These are phyloP conservation scores for Candida xiaguanensis DNA, from an alignment of 805 yeast species.

Conservation along the genomic window DNA sequence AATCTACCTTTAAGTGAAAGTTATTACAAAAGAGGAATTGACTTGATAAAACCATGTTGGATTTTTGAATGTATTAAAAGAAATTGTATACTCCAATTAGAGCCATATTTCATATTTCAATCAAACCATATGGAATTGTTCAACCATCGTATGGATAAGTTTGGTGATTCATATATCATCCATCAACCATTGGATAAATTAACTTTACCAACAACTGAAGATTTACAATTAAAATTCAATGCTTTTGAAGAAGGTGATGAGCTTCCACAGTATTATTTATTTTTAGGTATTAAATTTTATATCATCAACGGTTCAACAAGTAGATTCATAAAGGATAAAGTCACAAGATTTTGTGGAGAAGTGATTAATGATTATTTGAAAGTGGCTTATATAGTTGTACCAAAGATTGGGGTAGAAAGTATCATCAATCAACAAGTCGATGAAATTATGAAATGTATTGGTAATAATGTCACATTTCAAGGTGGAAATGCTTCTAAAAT, in stretches of 20 bases:
- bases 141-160: constrained; percentile 45
- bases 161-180: constrained; percentile 58
- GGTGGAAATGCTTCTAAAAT: constrained; percentile 16
- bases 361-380: constrained; percentile 12
- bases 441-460: constrained; percentile 10
- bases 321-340: constrained; percentile 22
- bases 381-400: constrained; percentile 11
- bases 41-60: constrained; percentile 70
- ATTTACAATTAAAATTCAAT: constrained; percentile 12
- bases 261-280: constrained; percentile 30
- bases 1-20: constrained; percentile 21
- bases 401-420: constrained; percentile 9
- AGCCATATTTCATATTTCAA: constrained; percentile 54
- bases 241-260: too few relatives aligned
- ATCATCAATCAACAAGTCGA: constrained; percentile 10
- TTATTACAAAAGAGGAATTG: constrained; percentile 43
- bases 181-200: constrained; percentile 12
- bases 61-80: constrained; percentile 57
- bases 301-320: constrained; percentile 17
- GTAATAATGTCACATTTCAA: constrained; percentile 12
- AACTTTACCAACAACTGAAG: constrained; percentile 9
- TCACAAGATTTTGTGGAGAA: constrained; percentile 44
- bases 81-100: constrained; percentile 45
- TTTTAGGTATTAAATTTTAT: constrained; percentile 31
- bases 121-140: constrained; percentile 31